These are phyloP conservation scores for Botrytis squamosa DNA, from an alignment of 2,329 filamentous ascomycete genomes.

Conservation along the genomic window DNA sequence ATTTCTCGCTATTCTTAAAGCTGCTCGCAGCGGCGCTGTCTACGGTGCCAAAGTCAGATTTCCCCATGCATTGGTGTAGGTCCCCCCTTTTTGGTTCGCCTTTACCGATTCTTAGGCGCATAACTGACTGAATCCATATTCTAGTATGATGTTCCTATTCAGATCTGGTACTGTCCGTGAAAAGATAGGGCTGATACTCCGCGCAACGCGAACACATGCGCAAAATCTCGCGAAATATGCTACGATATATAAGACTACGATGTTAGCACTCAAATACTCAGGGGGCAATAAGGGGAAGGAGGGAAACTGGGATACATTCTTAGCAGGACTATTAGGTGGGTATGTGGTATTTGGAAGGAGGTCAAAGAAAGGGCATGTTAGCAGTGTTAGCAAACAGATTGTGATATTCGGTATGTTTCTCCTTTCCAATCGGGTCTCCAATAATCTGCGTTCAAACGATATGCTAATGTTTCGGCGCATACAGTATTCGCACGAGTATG, in stretches of 20 bases:
- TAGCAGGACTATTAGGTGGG: constrained; percentile 84
- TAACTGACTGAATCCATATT: constrained; percentile 3
- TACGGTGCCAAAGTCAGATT: constrained; percentile 98
- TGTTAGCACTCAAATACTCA: constrained; percentile 69
- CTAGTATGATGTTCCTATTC: constrained; percentile 93
- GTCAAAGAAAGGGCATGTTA: constrained; percentile 65
- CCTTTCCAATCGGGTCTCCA: neutral
- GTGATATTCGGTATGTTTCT: constrained; percentile 68
- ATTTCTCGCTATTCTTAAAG: constrained; percentile 82
- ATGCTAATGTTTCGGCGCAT: neutral
- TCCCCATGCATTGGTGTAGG: constrained; percentile 87
- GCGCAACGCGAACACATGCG: constrained; percentile 87
- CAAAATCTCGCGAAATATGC: constrained; percentile 90
- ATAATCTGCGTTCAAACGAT: neutral
- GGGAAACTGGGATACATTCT: constrained; percentile 77
- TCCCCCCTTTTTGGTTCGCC: neutral
- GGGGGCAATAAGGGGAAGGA: constrained; percentile 60
- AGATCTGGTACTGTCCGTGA: constrained; percentile 80
- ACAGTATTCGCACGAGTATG: constrained; percentile 84
- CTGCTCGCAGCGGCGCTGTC: constrained; percentile 91
- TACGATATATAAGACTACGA: constrained; percentile 80
- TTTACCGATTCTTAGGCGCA: neutral
- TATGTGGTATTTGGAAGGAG: constrained; percentile 85
- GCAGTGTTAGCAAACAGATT: constrained; percentile 90
- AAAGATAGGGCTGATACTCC: constrained; percentile 74